Conservation (phyloP, 176 grass and related monocot species). For the Aegilops sharonensis region DNA sequence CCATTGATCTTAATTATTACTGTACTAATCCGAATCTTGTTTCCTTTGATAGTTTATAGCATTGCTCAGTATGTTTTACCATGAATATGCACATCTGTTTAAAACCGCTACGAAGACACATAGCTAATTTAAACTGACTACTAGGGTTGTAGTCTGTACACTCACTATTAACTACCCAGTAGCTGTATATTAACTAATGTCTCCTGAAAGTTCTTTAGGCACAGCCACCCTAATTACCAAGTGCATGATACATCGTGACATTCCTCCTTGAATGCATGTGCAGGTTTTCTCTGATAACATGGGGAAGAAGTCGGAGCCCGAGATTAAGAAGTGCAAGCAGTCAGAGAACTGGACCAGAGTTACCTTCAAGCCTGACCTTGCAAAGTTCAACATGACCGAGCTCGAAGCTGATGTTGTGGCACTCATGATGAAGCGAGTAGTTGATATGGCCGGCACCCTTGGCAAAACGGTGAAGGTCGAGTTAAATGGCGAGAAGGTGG, state of each 20-base stretch:
- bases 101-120: too few species aligned
- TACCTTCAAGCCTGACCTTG: constrained; percentile 84
- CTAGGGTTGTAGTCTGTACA: too few species aligned
- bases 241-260: neutral
- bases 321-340: constrained; percentile 73
- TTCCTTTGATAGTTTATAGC: neutral
- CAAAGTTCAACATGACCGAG: constrained; percentile 77
- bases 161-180: neutral
- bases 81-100: too few species aligned
- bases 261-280: neutral
- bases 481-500: constrained; percentile 59
- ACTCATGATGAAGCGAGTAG: constrained; percentile 92
- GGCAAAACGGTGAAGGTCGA: constrained; percentile 86
- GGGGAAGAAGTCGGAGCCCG: constrained; percentile 66
- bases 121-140: too few species aligned
- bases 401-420: constrained; percentile 87
- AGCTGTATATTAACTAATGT: neutral
- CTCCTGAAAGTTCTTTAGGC: neutral
- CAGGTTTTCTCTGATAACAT: constrained; percentile 88
- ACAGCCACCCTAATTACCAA: neutral
- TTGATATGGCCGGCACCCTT: constrained; percentile 82
- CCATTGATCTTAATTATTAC: too few species aligned
- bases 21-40: neutral
- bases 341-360: constrained; percentile 85
- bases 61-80: neutral